Evolutionary conservation across 148 eudicot genomes (phyloP), one percentile per base, ranked within the genome.

Genomic region (Chenopodium berlandieri): DNA sequence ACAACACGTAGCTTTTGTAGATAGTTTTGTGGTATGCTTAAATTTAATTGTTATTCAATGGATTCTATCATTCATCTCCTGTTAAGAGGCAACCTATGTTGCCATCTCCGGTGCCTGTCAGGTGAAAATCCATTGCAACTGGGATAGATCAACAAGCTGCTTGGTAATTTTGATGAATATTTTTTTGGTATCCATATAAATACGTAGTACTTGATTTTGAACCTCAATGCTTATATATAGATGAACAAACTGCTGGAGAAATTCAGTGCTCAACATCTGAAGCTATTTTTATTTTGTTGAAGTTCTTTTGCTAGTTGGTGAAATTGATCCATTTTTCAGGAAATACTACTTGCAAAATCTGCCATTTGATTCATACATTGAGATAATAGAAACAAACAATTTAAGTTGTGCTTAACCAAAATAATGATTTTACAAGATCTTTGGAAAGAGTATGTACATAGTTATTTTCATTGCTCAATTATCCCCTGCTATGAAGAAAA

Each of bases 401-500:
- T 48, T 10, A 9, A 48, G 52, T 2, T 48, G 11, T 48, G 52
- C 52, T 11, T 48, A 1, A 48, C 3, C 12, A 50, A 65, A 23
- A 25, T 23, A 1, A 70, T 32, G 37, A 34, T 16, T 0, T 32
- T 40, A 20, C 52, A 71, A 71, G 27, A 40, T 5, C 52, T 19
- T 40, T 37, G 75, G 47, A 8, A 71, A 37, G 11, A 71, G 50
- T 32, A 17, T 16, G 34, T 34, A 32, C 6, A 9, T 66, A 2
- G 3, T 37, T 20, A 7, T 32, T 17, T 12, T 27, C 71, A 67
- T 67, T 40, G 52, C 22, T 44, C 8, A n/a, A 1, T 22, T 20
- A 3, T 82, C 85, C 30, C 83, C 85, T 65, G 68, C 71, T 1
- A 93, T 76, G 88, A 40, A 90, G 84, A 87, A 93, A 52, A 91